These are phyloP conservation scores for Ampelocalamus luodianensis DNA, from an alignment of 176 grass and related monocot species.

Conservation along the genomic window DNA sequence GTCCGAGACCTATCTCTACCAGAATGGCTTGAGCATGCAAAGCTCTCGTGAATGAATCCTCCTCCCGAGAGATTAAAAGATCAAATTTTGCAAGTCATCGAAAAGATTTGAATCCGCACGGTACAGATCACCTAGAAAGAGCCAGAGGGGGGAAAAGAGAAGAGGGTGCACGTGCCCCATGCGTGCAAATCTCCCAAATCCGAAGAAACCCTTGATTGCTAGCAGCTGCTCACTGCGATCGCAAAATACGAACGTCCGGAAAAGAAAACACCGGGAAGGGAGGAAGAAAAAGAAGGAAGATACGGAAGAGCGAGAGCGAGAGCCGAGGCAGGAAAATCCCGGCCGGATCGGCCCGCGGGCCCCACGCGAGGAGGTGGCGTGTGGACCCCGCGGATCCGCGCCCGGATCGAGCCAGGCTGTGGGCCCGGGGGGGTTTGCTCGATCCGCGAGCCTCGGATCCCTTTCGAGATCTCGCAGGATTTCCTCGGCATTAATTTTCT, in stretches of 20 bases:
- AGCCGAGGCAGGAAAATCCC: conserved; percentile 53
- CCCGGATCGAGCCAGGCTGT: conserved; percentile 24
- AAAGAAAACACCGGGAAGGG: not conserved
- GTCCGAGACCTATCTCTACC: too few relatives aligned
- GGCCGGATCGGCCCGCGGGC: conserved; percentile 52
- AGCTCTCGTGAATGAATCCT: not conserved
- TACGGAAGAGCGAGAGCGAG: conserved; percentile 38
- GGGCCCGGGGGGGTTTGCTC: not conserved
- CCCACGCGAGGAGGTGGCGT: not conserved
- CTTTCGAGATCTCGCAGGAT: conserved; percentile 58
- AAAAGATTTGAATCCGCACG: not conserved
- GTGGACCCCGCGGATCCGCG: conserved; percentile 48
- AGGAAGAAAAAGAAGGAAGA: not conserved
- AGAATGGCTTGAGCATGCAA: too few relatives aligned
- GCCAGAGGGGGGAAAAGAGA: not conserved
- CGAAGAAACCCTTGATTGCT: too few relatives aligned
- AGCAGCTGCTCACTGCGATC: not conserved
- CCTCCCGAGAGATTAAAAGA: not conserved
- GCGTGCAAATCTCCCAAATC: conserved; percentile 25
- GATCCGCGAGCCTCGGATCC: conserved; percentile 45
- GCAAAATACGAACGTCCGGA: not conserved
- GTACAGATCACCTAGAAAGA: not conserved
- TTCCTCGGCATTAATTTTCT: conserved; percentile 19
- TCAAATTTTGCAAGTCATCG: not conserved
- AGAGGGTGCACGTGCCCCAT: not conserved